Evolutionary conservation across 2,329 filamentous ascomycete genomes (phyloP).

Genomic region (Dactylellina sp.): DNA sequence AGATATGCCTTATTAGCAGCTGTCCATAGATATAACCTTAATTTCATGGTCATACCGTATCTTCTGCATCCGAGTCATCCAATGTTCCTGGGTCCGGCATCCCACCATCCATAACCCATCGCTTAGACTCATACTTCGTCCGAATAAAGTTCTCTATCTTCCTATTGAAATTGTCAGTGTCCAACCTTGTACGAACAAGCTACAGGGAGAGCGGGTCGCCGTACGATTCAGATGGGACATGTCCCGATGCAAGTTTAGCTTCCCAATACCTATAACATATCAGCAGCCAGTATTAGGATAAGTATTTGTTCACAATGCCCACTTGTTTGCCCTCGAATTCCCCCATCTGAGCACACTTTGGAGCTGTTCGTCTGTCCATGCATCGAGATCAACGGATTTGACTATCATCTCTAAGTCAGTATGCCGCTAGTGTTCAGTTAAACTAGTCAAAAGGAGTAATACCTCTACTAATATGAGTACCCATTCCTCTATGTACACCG

Average conservation of each 20-base stretch:
- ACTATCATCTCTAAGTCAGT: conserved; percentile 66
- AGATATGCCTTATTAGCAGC: conserved; percentile 58
- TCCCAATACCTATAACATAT: conserved; percentile 79
- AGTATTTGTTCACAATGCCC: conserved; percentile 58
- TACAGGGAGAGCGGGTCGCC: conserved; percentile 59
- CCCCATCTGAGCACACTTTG: conserved; percentile 95
- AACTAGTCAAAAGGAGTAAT: conserved; percentile 5
- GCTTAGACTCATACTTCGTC: conserved; percentile 98
- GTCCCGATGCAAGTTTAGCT: conserved; percentile 87
- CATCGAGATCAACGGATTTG: conserved; percentile 96
- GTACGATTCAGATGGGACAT: conserved; percentile 88
- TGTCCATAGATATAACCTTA: conserved; percentile 74
- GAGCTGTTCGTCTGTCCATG: conserved; percentile 98
- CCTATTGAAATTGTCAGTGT: conserved; percentile 62
- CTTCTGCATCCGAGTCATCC: conserved; percentile 85
- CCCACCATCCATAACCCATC: conserved; percentile 98
- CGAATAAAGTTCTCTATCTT: conserved; percentile 99
- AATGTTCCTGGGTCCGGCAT: conserved; percentile 92
- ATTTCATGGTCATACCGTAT: conserved; percentile 74
- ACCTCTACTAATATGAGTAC: conserved; percentile 89
- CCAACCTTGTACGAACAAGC: conserved; percentile 9
- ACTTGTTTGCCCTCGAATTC: conserved; percentile 95
- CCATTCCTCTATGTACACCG: conserved; percentile 98
- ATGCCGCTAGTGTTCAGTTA: neutral
- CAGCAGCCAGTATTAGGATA: conserved; percentile 57